Evolutionary conservation across 2,329 filamentous ascomycete genomes (phyloP).

Genomic region (Penicillium sp.): DNA sequence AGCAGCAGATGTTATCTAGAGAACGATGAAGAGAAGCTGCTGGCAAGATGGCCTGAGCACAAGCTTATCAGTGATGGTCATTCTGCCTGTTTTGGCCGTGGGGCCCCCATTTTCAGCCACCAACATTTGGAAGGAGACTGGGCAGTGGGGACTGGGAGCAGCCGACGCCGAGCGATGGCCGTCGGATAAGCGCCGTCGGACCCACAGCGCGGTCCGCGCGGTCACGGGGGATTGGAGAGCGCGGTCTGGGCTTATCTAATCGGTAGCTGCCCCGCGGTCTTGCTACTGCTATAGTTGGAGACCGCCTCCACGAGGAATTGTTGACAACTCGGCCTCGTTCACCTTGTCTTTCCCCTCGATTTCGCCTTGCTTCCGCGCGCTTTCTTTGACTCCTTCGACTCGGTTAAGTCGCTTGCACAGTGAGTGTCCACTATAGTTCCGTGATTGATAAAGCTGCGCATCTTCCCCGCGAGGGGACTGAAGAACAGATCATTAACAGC

Average conservation of each 20-base stretch:
- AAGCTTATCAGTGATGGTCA: slow-evolving; percentile 8
- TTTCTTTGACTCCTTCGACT: neutral
- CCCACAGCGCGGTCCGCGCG: slow-evolving; percentile 10
- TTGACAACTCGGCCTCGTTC: neutral
- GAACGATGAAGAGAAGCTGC: neutral
- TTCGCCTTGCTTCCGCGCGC: neutral
- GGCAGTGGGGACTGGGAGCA: neutral
- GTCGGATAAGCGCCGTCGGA: slow-evolving; percentile 6
- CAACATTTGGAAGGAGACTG: neutral
- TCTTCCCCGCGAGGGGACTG: neutral
- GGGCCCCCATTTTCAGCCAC: neutral
- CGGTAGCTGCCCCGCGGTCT: slow-evolving; percentile 14
- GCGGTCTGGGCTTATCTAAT: slow-evolving; percentile 27
- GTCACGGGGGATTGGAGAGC: neutral
- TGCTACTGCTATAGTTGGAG: slow-evolving; percentile 21
- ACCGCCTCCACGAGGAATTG: too few relatives aligned
- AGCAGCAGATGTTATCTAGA: neutral
- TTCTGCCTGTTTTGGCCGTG: neutral
- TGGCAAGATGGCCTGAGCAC: neutral
- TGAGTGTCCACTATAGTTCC: neutral
- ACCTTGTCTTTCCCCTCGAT: neutral
- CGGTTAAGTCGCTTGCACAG: neutral
- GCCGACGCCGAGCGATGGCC: slow-evolving; percentile 7
- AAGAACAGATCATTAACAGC: neutral
- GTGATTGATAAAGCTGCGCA: slow-evolving; percentile 1